phyloP scores from a whole-genome alignment of 2,329 filamentous ascomycete genomes.

The Clonostachys sp. region DNA sequence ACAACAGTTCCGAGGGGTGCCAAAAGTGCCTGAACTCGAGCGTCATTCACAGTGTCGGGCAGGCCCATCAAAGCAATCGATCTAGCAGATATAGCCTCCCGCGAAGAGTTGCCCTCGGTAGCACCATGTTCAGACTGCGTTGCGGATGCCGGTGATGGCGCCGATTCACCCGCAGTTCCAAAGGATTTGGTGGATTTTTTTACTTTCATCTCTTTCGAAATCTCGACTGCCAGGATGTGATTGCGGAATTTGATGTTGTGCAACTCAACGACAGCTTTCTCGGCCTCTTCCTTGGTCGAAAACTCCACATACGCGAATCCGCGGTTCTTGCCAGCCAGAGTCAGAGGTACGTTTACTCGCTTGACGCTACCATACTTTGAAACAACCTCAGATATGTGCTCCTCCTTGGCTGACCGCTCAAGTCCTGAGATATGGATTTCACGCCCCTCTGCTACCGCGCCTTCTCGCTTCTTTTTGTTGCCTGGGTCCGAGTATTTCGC shows the following conservation, averaged over 20 bases:
- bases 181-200: constrained; percentile 47
- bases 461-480: constrained; percentile 72
- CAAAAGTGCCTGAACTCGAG: constrained; percentile 69
- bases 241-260: constrained; percentile 67
- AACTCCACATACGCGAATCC: constrained; percentile 82
- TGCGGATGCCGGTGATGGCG: constrained; percentile 26
- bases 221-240: constrained; percentile 62
- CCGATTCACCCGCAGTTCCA: constrained; percentile 20
- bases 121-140: constrained; percentile 13
- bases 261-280: constrained; percentile 60
- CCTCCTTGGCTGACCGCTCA: constrained; percentile 56
- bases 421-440: constrained; percentile 77
- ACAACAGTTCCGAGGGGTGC: constrained; percentile 67
- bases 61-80: constrained; percentile 81
- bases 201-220: constrained; percentile 51
- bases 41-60: constrained; percentile 88
- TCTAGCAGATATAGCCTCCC: constrained; percentile 53
- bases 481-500: constrained; percentile 82
- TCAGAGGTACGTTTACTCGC: constrained; percentile 65
- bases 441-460: constrained; percentile 79
- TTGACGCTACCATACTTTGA: constrained; percentile 71
- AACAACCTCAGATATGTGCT: constrained; percentile 68
- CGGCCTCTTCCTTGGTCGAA: constrained; percentile 63
- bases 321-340: constrained; percentile 62
- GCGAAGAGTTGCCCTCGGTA: constrained; percentile 21